Evolutionary conservation across 345 rosid genomes (phyloP).

Genomic region (Chamaenerion angustifolium): DNA sequence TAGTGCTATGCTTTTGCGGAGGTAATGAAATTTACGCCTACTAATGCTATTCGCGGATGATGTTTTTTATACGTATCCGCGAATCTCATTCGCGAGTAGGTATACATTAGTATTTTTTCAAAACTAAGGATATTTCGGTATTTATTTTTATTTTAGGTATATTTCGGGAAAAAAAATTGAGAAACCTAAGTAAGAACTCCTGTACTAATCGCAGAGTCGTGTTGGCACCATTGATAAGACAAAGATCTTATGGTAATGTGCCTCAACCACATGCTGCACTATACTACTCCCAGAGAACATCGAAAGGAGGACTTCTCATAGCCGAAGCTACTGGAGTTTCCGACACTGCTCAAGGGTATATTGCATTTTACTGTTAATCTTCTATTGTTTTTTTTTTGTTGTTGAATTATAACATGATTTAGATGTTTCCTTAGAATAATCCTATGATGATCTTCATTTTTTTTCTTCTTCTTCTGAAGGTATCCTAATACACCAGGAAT

Average conservation of each 20-base stretch:
- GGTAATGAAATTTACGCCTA: too few species aligned
- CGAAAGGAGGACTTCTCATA: constrained; percentile 46
- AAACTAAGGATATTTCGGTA: too few species aligned
- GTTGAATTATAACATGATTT: neutral
- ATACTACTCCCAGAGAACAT: constrained; percentile 58
- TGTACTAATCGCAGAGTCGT: constrained; percentile 26
- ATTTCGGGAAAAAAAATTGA: too few species aligned
- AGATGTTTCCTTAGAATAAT: neutral
- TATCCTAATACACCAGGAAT: constrained; percentile 44
- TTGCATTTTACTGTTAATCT: neutral
- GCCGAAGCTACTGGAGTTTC: constrained; percentile 54
- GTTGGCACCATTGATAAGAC: constrained; percentile 49
- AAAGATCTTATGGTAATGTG: constrained; percentile 37
- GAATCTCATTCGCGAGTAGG: too few species aligned
- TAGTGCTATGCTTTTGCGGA: too few species aligned
- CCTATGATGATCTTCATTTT: neutral
- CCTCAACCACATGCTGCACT: constrained; percentile 64
- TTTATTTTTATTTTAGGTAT: too few species aligned
- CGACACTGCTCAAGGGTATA: constrained; percentile 26
- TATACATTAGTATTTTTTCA: too few species aligned
- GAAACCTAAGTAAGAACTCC: too few species aligned
- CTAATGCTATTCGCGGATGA: too few species aligned
- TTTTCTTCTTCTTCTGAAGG: constrained; percentile 13
- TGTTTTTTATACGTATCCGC: too few species aligned
- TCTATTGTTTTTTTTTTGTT: too few species aligned